A percentile compares a stretch with the other conserved stretches of the same genome.
Evolutionary conservation across 257 asterid species (phyloP).

Genomic region (Salvia hispanica): DNA sequence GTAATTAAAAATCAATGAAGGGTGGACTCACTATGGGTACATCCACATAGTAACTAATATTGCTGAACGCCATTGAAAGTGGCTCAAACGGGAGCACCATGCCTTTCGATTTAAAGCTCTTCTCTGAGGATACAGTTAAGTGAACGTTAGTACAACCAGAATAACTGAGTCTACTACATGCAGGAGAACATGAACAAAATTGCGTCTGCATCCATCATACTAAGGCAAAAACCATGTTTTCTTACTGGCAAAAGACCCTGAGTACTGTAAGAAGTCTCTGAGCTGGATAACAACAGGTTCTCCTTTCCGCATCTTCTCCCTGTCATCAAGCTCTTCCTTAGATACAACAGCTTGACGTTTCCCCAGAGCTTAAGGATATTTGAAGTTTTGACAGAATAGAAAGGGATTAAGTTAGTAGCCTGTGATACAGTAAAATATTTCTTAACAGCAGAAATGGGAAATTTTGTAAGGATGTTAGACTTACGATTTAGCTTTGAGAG

Average conservation of each 20-base stretch:
- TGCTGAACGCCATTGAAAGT: slow-evolving; percentile 84
- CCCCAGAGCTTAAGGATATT: slow-evolving; percentile 60
- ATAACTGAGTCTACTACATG: slow-evolving; percentile 17
- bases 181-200: slow-evolving; percentile 13
- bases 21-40: slow-evolving; percentile 70
- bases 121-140: slow-evolving; percentile 51
- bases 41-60: slow-evolving; percentile 85
- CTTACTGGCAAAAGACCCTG: slow-evolving; percentile 89
- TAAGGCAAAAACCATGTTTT: slow-evolving; percentile 4
- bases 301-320: slow-evolving; percentile 60
- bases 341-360: slow-evolving; percentile 84
- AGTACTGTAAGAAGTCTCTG: slow-evolving; percentile 78
- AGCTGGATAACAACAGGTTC: slow-evolving; percentile 71
- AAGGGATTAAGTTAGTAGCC: slow-evolving; percentile 20
- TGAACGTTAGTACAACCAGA: slow-evolving; percentile 1
- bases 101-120: slow-evolving; percentile 75
- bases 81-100: slow-evolving; percentile 95
- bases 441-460: slow-evolving; percentile 19
- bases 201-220: neutral
- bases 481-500: slow-evolving; percentile 81
- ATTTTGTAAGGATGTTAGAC: slow-evolving; percentile 37
- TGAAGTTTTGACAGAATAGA: slow-evolving; percentile 3
- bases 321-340: slow-evolving; percentile 65
- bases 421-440: slow-evolving; percentile 19
- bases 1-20: slow-evolving; percentile 25